Evolutionary conservation across 257 asterid species (phyloP), one percentile per base, ranked within the genome.

Genomic region (Nicotiana noctiflora): DNA sequence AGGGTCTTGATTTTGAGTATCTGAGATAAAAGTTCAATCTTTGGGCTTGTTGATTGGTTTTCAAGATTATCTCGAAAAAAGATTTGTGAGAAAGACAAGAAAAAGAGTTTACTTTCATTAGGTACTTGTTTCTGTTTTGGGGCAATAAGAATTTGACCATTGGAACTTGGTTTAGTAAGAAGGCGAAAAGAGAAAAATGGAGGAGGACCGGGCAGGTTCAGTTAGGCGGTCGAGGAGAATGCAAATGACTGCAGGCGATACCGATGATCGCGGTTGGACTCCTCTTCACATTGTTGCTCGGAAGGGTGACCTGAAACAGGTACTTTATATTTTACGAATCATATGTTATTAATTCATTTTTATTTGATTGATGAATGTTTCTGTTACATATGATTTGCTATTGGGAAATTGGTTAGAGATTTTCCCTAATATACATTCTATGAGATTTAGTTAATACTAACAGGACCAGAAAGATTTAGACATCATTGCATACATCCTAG

Each of bases 201-300:
- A 81, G 29, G 92, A 84, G 77, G 86, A 85, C 67, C 92, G 87
- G 88, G 84, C 81, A 31, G 92, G 85, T 64, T 87, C 89, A 18
- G 17, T 52, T 82, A 81, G 90, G 83, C 85, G 89, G 84, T 90
- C 85, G 21, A 88, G 88, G 80, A 89, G 82, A 61, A 64, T 85
- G 89, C 83, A 57, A 21, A 75, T 81, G 85, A 86, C 86, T 8
- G 92, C 87, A 65, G 88, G 84, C 11, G 92, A 92, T 77, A 90
- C 85, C 57, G 98, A 95, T 89, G 98, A 95, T 84, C 92, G 98
- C 0, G 98, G 98, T 78, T 95, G 98, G 98, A 92, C 98, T 65
- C 78, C 85, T 81, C 97, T 95, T 4, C 98, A 95, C 83, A 82
- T 95, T 27, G 84, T 82, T 86, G 95, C 98, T 34, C 84, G 88